Percentiles rank a stretch among this genome's conserved stretches.
phyloP scores from a whole-genome alignment of 371 early-diverging fungal genomes.

The Phascolomyces articulosus region DNA sequence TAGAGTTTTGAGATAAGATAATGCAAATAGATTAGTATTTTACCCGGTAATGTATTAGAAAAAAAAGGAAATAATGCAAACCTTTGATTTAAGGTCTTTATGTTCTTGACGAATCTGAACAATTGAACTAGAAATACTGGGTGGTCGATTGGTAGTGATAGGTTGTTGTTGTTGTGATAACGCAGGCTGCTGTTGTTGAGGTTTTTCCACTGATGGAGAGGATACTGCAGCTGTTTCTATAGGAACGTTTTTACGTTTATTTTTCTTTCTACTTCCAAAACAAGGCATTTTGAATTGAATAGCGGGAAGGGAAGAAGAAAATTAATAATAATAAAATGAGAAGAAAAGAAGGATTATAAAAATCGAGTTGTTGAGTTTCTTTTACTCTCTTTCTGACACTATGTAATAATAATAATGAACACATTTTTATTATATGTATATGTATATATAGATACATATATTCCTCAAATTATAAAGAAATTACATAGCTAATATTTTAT shows the following conservation, averaged over 20 bases:
- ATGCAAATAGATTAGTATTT: no score
- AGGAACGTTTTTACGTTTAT: slow-evolving; percentile 7
- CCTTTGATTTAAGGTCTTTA: slow-evolving; percentile 46
- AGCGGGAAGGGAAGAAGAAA: not conserved
- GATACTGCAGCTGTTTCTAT: not conserved
- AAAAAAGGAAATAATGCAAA: not conserved
- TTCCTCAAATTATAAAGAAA: no score
- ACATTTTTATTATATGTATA: no score
- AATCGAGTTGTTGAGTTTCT: no score
- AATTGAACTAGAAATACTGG: slow-evolving; percentile 16
- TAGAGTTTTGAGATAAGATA: no score
- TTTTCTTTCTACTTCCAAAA: slow-evolving; percentile 29
- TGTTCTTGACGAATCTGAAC: slow-evolving; percentile 45
- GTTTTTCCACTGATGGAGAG: not conserved
- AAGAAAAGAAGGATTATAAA: not conserved
- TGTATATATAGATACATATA: no score
- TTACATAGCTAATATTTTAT: no score
- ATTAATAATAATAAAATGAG: not conserved
- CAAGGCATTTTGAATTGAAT: slow-evolving; percentile 22
- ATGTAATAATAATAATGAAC: no score
- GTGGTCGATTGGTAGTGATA: not conserved
- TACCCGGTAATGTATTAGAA: no score
- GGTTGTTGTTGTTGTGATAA: not conserved
- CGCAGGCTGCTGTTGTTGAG: slow-evolving; percentile 4
- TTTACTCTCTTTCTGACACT: no score